These are phyloP conservation scores for Termitomyces eurrhizus DNA, from an alignment of 768 basidiomycete genomes.

Conservation along the genomic window DNA sequence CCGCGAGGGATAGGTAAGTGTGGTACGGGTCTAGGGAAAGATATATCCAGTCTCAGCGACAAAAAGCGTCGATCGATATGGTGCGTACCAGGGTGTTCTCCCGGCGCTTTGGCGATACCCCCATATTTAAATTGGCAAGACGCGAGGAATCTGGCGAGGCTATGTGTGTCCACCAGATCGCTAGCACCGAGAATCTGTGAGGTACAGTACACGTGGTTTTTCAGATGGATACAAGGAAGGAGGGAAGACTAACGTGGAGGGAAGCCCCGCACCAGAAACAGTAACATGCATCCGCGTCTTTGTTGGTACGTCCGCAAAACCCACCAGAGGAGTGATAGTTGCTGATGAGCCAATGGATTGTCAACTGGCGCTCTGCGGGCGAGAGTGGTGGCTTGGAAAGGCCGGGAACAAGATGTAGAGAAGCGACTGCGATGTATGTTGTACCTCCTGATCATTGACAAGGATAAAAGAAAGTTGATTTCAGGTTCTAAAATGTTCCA, in stretches of 20 bases:
- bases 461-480: background rate
- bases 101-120: slow-evolving; percentile 83
- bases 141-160: slow-evolving; percentile 62
- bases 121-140: slow-evolving; percentile 85
- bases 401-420: slow-evolving; percentile 51
- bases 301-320: slow-evolving; percentile 85
- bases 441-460: slow-evolving; percentile 68
- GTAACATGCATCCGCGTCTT: slow-evolving; percentile 90
- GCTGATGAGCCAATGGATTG: slow-evolving; percentile 73
- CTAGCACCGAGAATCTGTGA: slow-evolving; percentile 66
- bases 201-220: background rate
- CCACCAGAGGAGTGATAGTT: slow-evolving; percentile 74
- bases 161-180: slow-evolving; percentile 50
- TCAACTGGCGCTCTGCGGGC: slow-evolving; percentile 41
- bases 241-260: slow-evolving; percentile 53
- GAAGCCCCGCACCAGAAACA: slow-evolving; percentile 93
- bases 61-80: background rate
- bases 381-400: slow-evolving; percentile 25
- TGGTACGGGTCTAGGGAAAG: slow-evolving; percentile 80
- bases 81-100: slow-evolving; percentile 66
- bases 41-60: slow-evolving; percentile 3
- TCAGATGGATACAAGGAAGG: background rate
- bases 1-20: slow-evolving; percentile 87
- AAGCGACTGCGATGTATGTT: slow-evolving; percentile 87
- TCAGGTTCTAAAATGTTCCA: background rate